Percentiles rank a stretch among this genome's conserved stretches.
phyloP scores from a whole-genome alignment of 2,329 filamentous ascomycete genomes.

The Trichoderma koningiopsis region DNA sequence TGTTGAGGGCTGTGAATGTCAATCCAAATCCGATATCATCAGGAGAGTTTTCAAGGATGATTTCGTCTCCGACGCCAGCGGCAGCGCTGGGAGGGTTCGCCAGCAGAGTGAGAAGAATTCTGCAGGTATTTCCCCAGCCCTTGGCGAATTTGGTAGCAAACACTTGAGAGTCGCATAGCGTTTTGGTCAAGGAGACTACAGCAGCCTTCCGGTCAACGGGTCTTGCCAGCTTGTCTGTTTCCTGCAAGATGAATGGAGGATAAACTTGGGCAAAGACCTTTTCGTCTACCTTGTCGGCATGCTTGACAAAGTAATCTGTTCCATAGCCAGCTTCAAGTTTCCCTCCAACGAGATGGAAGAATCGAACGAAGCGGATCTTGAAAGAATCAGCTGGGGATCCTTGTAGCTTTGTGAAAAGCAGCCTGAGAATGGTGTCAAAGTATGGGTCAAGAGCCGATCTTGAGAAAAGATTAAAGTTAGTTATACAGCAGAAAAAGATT shows the following conservation, averaged over 20 bases:
- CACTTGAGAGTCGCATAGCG: conserved; percentile 78
- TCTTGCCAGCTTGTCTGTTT: conserved; percentile 83
- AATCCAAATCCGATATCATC: conserved; percentile 95
- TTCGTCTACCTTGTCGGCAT: conserved; percentile 79
- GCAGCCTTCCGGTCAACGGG: conserved; percentile 92
- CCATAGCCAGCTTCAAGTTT: conserved; percentile 79
- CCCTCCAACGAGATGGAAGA: conserved; percentile 91
- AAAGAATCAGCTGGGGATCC: conserved; percentile 72
- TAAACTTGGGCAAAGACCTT: conserved; percentile 85
- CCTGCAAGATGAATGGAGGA: conserved; percentile 80
- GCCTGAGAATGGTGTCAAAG: conserved; percentile 75
- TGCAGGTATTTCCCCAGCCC: conserved; percentile 89
- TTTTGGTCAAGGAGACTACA: conserved; percentile 91
- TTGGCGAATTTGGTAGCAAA: conserved; percentile 83
- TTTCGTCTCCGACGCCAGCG: conserved; percentile 67
- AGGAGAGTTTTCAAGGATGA: conserved; percentile 84
- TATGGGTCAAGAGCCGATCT: conserved; percentile 71
- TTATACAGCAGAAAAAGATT: neutral
- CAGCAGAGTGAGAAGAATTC: conserved; percentile 83
- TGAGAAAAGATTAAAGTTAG: neutral
- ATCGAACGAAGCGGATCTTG: conserved; percentile 83
- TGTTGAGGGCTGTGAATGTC: conserved; percentile 91
- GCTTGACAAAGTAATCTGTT: conserved; percentile 85
- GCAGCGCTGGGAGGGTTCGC: conserved; percentile 79
- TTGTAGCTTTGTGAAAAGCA: conserved; percentile 79